Evolutionary conservation across 257 asterid species (phyloP), one percentile per base, ranked within the genome.

Genomic region (Oldenlandia corymbosa): DNA sequence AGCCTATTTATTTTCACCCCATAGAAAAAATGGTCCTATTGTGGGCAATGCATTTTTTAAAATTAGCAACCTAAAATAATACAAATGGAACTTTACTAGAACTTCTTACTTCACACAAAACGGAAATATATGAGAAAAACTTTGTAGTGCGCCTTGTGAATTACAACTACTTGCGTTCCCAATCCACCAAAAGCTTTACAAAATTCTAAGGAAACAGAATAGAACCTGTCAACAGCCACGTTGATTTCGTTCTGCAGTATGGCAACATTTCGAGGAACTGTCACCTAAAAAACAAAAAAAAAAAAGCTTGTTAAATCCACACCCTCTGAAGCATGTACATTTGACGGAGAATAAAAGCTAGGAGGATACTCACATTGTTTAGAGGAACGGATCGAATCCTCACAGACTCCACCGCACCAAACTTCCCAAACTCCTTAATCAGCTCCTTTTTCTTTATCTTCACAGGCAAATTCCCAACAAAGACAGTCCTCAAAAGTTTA

Each of bases 311-410:
- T 52, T 8, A 37, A 18, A 27, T 11, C 11, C 9, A 34, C 26
- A 27, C 36, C n/a, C n/a, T 17, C 39, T 11, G 30, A 9, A 23
- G 24, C 11, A 60, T n/a, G 17, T 36, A 34, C 9, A 9, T 3
- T 34, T 34, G 9, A 20, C 10, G 11, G 61, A 36, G 27, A 4
- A 21, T 17, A 36, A 37, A 16, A 31, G 50, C 41, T 6, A 7
- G 24, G 55, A 27, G 39, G 21, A 59, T 4, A 85, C 99, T 80
- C 76, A 90, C 99, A 84, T 93, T 94, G 0, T 68, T 64, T 65
- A 93, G 58, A 7, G 99, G 99, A 65, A 90, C 82, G 27, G 99
- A 93, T 17, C 97, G 94, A 42, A 93, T 90, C 81, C 97, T 85
- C 13, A 90, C 83, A 37, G 96, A 84, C 76, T 90, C 99, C 5